Base-by-base conservation (phyloP, 495 filamentous ascomycete species). In the Immersiella caudata region DNA sequence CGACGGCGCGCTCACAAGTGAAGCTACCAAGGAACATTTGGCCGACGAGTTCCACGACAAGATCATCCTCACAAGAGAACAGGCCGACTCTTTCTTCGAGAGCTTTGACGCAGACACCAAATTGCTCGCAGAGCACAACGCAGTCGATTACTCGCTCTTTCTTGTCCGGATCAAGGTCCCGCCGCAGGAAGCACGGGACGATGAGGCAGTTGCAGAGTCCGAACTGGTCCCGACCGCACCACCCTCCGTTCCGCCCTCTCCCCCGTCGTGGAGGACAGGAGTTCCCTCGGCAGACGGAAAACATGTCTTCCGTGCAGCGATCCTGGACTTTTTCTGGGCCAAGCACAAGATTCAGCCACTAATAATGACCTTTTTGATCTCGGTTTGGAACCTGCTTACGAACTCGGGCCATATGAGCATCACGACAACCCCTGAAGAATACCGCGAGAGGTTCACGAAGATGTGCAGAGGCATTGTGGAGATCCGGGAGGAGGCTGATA, bases 261-360 rank as follows among this genome's bases (percentile, higher is more conserved):
- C 78, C 0, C 76, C 78, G 16, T 75, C 79, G 1, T 91, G 88
- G 88, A 77, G 87, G 7, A 82, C 77, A 0, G 90, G 90, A 0
- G 40, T 90, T 1, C 51, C 73, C 0, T 88, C 86, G 22, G 79
- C 82, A 11, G 86, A 90, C 72, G 86, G 85, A 4, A 83, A 86
- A 72, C 87, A 88, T 78, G 80, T 87, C 22, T 92, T 90, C 69
- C 79, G 87, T 16, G 86, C 82, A 8, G 81, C 86, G 6, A 70
- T 91, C 24, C 75, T 92, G 52, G 89, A 91, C 74, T 91, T 91
- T 69, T 90, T 91, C 76, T 91, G 89, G 87, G 86, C 87, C 1
- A 87, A 86, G 71, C 88, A 91, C 76, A 89, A 86, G 68, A 62
- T 88, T 0, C 86, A 85, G 59, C 84, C 89, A 2, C 83, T 81